phyloP scores from a whole-genome alignment of 805 yeast genomes.

The Trichomonascus vanleenenianus region DNA sequence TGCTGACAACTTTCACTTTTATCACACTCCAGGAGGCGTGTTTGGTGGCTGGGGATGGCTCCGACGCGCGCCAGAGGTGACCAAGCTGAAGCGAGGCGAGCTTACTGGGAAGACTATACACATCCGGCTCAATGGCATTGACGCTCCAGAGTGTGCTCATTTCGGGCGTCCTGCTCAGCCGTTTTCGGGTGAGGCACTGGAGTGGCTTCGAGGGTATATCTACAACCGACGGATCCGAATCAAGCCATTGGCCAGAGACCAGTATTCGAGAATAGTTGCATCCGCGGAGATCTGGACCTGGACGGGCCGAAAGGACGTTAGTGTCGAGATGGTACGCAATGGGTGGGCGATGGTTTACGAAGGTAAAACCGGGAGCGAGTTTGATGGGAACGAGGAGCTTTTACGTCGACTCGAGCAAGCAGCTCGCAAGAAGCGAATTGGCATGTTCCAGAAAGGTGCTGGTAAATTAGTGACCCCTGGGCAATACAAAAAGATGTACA shows the following conservation, averaged over 20 bases:
- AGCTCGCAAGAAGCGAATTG: conserved; percentile 51
- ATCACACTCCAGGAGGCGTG: conserved; percentile 88
- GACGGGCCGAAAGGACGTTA: conserved; percentile 70
- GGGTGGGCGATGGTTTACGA: conserved; percentile 90
- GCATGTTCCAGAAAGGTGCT: conserved; percentile 55
- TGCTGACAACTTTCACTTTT: conserved; percentile 90
- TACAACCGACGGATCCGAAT: conserved; percentile 63
- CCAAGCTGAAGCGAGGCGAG: conserved; percentile 29
- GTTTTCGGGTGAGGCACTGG: conserved; percentile 71
- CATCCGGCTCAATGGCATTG: conserved; percentile 83
- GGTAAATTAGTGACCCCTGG: conserved; percentile 63
- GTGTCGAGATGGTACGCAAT: conserved; percentile 74
- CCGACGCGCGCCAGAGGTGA: conserved; percentile 52
- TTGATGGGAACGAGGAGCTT: conserved; percentile 62
- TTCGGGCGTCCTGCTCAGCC: conserved; percentile 93
- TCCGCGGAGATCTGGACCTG: conserved; percentile 54
- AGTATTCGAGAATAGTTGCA: conserved; percentile 82
- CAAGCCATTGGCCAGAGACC: conserved; percentile 76
- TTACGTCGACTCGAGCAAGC: conserved; percentile 52
- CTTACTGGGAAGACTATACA: conserved; percentile 61
- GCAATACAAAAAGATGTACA: conserved; percentile 46
- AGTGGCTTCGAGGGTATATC: conserved; percentile 63
- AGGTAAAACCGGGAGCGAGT: conserved; percentile 71
- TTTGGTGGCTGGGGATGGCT: conserved; percentile 93
- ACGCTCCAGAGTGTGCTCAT: conserved; percentile 94